Evolutionary conservation across 2,329 filamentous ascomycete genomes (phyloP).

Genomic region (Sclerotiophoma versabilis): DNA sequence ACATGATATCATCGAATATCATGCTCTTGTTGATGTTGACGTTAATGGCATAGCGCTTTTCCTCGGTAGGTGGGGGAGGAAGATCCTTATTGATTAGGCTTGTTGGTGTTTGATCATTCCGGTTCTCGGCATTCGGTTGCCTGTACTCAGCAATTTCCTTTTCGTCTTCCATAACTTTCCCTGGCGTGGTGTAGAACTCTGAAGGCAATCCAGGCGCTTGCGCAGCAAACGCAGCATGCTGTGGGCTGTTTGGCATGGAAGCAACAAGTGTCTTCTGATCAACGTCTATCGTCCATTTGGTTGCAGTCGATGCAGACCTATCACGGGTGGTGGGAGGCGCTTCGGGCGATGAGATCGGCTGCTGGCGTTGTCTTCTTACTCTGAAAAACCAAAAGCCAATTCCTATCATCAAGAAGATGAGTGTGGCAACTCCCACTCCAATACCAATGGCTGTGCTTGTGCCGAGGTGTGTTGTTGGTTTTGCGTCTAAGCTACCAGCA

Average conservation of each 20-base stretch:
- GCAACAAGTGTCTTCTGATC: conserved; percentile 37
- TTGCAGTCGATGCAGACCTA: conserved; percentile 29
- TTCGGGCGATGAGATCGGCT: conserved; percentile 23
- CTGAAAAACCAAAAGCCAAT: conserved; percentile 35
- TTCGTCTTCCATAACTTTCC: conserved; percentile 10
- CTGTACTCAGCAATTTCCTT: conserved; percentile 9
- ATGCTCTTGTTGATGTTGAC: conserved; percentile 41
- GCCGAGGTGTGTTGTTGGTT: conserved; percentile 27
- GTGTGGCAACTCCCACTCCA: conserved; percentile 32
- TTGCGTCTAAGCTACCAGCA: conserved; percentile 17
- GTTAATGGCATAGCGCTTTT: conserved; percentile 32
- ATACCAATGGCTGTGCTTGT: conserved; percentile 36
- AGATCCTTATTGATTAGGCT: conserved; percentile 17
- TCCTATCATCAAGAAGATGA: conserved; percentile 30
- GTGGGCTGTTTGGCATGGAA: conserved; percentile 34
- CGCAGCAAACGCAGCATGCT: conserved; percentile 22
- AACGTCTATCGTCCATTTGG: conserved; percentile 21
- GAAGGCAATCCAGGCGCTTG: conserved; percentile 17
- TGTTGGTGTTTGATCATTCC: not conserved
- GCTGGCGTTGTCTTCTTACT: conserved; percentile 20
- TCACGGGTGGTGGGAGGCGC: conserved; percentile 14
- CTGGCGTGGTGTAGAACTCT: conserved; percentile 22
- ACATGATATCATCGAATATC: conserved; percentile 36
- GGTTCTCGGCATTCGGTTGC: not conserved
- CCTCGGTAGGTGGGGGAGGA: conserved; percentile 24